Conservation (phyloP, 1,139 yeast species). For the Scheffersomyces titani region DNA sequence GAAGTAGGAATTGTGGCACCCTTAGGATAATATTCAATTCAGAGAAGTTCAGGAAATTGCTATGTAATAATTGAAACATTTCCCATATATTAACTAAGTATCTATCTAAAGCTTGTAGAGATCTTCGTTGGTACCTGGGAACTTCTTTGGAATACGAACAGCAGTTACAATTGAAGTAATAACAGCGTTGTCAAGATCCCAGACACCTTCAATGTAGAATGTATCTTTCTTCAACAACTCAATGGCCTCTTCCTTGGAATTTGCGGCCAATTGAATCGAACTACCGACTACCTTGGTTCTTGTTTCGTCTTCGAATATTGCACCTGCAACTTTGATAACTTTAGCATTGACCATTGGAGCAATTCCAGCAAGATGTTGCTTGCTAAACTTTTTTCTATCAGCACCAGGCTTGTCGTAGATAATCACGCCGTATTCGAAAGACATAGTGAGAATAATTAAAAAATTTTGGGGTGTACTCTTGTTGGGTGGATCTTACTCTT, state of each 20-base stretch:
- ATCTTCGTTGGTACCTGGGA: constrained; percentile 12
- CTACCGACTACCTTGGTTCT: constrained; percentile 71
- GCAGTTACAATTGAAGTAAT: constrained; percentile 51
- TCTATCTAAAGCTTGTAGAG: constrained; percentile 8
- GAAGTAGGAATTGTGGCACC: too few species aligned
- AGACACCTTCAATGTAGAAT: constrained; percentile 65
- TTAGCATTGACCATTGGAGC: constrained; percentile 55
- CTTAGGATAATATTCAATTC: neutral
- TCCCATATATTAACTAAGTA: neutral
- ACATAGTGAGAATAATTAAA: constrained; percentile 8
- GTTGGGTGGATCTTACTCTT: neutral
- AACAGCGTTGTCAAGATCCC: constrained; percentile 70
- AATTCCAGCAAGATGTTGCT: constrained; percentile 58
- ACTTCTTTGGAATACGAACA: constrained; percentile 10
- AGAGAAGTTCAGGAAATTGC: neutral
- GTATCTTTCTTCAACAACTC: constrained; percentile 65
- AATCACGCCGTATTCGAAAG: constrained; percentile 65
- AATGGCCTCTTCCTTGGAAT: constrained; percentile 60
- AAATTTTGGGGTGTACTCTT: neutral
- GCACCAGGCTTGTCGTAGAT: constrained; percentile 69
- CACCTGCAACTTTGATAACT: constrained; percentile 64
- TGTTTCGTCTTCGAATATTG: constrained; percentile 51
- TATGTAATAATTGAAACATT: neutral
- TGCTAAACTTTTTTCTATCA: constrained; percentile 57
- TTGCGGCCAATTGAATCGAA: constrained; percentile 61